Conservation (phyloP, 306 rosid genomes). For the Begonia masoniana region DNA sequence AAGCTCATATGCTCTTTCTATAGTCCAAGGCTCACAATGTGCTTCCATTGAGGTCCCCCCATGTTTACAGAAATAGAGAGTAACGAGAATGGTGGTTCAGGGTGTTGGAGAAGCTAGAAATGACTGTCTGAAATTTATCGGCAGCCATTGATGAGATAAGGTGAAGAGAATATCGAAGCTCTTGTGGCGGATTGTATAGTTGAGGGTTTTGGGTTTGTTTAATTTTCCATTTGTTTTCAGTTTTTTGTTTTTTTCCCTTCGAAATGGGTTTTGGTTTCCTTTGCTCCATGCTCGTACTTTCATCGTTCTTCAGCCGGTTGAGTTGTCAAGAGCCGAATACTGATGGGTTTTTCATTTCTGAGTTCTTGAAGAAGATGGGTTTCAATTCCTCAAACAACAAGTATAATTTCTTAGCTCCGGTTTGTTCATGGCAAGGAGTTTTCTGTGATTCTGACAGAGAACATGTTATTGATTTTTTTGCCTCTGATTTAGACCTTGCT, state of each 20-base stretch:
- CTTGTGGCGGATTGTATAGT: constrained; percentile 13
- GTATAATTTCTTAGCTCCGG: constrained; percentile 49
- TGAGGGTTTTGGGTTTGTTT: constrained; percentile 18
- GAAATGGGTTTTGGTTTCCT: constrained; percentile 59
- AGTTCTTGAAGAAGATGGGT: constrained; percentile 49
- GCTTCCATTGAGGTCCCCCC: not conserved
- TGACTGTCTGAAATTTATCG: constrained; percentile 14
- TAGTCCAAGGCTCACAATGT: too few relatives aligned
- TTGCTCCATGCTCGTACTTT: constrained; percentile 44
- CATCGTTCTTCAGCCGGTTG: constrained; percentile 51
- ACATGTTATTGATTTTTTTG: constrained; percentile 27
- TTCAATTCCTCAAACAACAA: constrained; percentile 17
- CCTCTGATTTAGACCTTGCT: constrained; percentile 53
- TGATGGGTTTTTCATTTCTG: constrained; percentile 64
- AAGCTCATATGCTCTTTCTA: constrained; percentile 34
- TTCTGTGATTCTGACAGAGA: constrained; percentile 42
- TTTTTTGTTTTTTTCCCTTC: constrained; percentile 9
- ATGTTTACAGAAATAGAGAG: constrained; percentile 10
- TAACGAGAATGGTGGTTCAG: constrained; percentile 3
- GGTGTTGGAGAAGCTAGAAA: constrained; percentile 23
- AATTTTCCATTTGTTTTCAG: constrained; percentile 4
- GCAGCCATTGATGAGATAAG: constrained; percentile 18
- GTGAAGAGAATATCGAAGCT: constrained; percentile 19
- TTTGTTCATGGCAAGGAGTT: constrained; percentile 76
- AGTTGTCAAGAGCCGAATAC: constrained; percentile 72